Evolutionary conservation across 1,139 yeast genomes (phyloP), one percentile per base, ranked within the genome.

Genomic region (Eremothecium cymbalariae): DNA sequence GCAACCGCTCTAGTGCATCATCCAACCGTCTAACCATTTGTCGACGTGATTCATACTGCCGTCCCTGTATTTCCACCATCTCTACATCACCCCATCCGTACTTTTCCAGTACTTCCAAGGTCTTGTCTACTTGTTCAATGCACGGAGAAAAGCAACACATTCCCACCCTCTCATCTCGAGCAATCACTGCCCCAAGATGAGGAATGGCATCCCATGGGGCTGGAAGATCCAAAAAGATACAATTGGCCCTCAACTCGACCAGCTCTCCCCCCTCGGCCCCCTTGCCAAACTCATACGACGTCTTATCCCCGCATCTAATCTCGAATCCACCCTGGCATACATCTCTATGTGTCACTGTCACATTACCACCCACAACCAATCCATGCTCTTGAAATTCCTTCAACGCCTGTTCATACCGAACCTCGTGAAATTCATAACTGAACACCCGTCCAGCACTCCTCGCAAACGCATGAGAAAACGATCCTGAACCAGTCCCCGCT

Each of bases 401-500:
- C 48, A 68, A 63, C 2, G 98, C 98, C 55, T 86, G 94, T 31
- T 68, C 53, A 50, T 65, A 88, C 43, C 99, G 69, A 8, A 81
- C 80, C 50, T 79, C 81, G 54, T 93, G 98, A 60, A 88, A 93
- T 59, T 93, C 99, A 57, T 73, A 93, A 3, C 95, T 78, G 63
- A 72, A 88, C 2, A 93, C 65, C 25, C 66, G 66, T 0, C 95
- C 95, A 2, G 82, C 78, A 0, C 90, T 74, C 50, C 99, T 70
- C 2, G 95, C 82, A 59, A 90, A 74, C 0, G 95, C 80, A 60
- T 93, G 99, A 4, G 96, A 82, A 53, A 93, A 84, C 2, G 95
- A 85, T 0, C 94, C 99, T 4, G 95, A 83, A 1, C 98, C 99
- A 1, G 99, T 93, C 25, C 99, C 99, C 0, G 97, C 95, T 59